Conservation (phyloP, 2,329 filamentous ascomycete species). For the Phoma sp. region DNA sequence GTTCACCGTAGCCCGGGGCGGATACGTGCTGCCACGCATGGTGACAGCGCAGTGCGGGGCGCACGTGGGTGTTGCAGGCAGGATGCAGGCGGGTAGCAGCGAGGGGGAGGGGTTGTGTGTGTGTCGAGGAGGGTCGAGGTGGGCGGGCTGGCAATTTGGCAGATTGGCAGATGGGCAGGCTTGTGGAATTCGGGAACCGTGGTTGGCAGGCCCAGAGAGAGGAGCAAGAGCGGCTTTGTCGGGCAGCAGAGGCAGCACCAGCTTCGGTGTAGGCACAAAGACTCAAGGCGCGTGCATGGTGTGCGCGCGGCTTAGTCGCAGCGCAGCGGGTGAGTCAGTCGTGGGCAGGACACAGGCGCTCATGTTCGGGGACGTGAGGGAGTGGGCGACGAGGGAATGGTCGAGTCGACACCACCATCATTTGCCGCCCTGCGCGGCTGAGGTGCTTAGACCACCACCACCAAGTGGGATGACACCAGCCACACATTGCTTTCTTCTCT, state of each 20-base stretch:
- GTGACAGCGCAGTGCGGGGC: conserved; percentile 13
- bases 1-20: conserved; percentile 37
- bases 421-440: conserved; percentile 1
- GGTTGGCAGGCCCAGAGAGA: conserved; percentile 6
- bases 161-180: background rate
- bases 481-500: no score
- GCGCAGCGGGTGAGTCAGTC: conserved; percentile 22
- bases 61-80: conserved; percentile 5
- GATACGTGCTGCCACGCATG: conserved; percentile 44
- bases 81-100: conserved; percentile 6
- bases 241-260: conserved; percentile 1
- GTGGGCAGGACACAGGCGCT: conserved; percentile 21
- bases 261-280: conserved; percentile 5
- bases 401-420: conserved; percentile 9
- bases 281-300: conserved; percentile 35
- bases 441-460: conserved; percentile 7
- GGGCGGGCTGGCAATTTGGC: background rate
- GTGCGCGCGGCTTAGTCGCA: conserved; percentile 27
- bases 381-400: conserved; percentile 6
- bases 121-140: background rate
- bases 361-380: conserved; percentile 20
- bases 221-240: conserved; percentile 15
- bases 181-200: conserved; percentile 7
- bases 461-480: conserved; percentile 12
- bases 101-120: background rate